Evolutionary conservation across 2,329 filamentous ascomycete species (phyloP), one percentile per base, ranked within the genome.

Genomic region (Nemania sp.): DNA sequence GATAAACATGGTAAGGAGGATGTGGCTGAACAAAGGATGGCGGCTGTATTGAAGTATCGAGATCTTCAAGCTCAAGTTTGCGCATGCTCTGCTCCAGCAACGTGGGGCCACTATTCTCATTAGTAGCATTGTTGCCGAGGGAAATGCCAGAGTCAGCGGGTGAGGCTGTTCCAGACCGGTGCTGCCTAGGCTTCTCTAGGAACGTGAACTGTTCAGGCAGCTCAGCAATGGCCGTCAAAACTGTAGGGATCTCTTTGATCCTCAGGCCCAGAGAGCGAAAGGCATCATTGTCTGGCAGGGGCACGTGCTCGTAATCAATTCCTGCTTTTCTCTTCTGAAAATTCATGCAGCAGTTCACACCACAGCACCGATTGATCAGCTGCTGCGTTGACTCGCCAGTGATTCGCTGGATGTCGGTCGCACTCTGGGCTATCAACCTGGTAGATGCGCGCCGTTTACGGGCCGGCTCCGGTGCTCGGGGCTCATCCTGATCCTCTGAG

Each of bases 11-110:
- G 80, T 97, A 96, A 0, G 96, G 96, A 64, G 93, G 93, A 79
- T 99, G 96, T 27, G 96, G 96, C 78, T 97, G 93, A 62, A 99
- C 94, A 76, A 94, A 99, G 67, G 86, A 86, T 6, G 96, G 96
- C 20, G 96, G 95, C 77, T 95, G 91, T 67, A 89, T 85, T 10
- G 82, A 78, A 2, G 88, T 90, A 74, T 90, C 84, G 64, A 89
- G 78, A 45, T 82, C 76, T 51, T 84, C 81, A 13, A 84, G 75
- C 38, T 73, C 73, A 8, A 80, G 76, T 35, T 76, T 76, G 62
- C 74, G 71, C 24, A 74, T 64, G n/a, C 45, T 62, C 35, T 73
- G 59, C 27, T 74, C 72, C 41, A 74, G 47, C 11, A 58, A 59
- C 29, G 64, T 38, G 29, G 64, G 77, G 57, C 84, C 83, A 20